phyloP scores from a whole-genome alignment of 352 stramenopile species.

The Pythium sukuiense region DNA sequence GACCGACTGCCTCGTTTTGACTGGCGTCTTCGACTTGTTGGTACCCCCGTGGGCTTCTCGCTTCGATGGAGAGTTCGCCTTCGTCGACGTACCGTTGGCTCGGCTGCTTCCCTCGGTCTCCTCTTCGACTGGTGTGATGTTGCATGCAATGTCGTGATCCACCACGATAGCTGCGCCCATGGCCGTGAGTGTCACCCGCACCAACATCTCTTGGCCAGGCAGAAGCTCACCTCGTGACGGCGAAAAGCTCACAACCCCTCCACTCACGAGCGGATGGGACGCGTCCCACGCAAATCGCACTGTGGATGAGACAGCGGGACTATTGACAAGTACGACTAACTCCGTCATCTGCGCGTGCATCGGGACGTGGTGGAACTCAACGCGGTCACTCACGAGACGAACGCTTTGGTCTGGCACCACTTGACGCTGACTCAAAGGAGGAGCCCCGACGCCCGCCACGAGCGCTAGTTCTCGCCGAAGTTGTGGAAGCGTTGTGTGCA shows the following conservation, averaged over 20 bases:
- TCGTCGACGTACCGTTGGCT: neutral
- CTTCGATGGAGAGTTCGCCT: neutral
- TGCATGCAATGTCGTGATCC: slow-evolving; percentile 68
- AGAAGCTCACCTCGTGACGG: slow-evolving; percentile 50
- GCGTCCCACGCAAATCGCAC: slow-evolving; percentile 64
- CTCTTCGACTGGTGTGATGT: slow-evolving; percentile 22
- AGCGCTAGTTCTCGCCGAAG: slow-evolving; percentile 34
- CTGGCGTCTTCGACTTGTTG: slow-evolving; percentile 18
- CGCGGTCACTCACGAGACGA: slow-evolving; percentile 48
- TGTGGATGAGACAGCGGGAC: neutral
- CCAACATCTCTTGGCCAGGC: slow-evolving; percentile 46
- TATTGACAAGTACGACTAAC: slow-evolving; percentile 58
- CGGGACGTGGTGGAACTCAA: slow-evolving; percentile 66
- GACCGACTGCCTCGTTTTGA: slow-evolving; percentile 33
- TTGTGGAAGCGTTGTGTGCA: slow-evolving; percentile 35
- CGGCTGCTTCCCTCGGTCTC: neutral
- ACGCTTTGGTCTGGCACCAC: slow-evolving; percentile 40
- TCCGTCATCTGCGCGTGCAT: slow-evolving; percentile 46
- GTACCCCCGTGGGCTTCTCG: neutral
- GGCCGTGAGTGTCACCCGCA: slow-evolving; percentile 52
- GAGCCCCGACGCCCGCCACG: slow-evolving; percentile 6
- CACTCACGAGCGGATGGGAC: slow-evolving; percentile 50
- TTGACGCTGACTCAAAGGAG: slow-evolving; percentile 35
- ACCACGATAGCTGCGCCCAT: slow-evolving; percentile 49
- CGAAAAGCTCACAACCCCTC: slow-evolving; percentile 47